phyloP scores from a whole-genome alignment of 2,329 filamentous ascomycete species.

The Colletotrichum tabaci region DNA sequence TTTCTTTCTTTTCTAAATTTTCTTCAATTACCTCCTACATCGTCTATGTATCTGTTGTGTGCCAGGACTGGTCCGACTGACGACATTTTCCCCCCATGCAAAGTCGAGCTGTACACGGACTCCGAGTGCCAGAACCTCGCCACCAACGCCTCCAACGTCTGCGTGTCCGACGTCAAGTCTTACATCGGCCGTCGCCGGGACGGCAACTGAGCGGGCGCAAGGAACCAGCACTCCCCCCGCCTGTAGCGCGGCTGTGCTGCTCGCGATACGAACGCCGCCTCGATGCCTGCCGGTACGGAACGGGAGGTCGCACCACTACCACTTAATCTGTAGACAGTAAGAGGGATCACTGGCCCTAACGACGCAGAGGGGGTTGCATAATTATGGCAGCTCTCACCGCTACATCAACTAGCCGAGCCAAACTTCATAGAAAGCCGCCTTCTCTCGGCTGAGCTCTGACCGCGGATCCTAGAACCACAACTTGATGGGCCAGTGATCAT shows the following conservation, averaged over 20 bases:
- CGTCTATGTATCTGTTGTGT: neutral
- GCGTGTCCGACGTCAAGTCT: constrained; percentile 26
- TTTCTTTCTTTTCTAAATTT: too few species aligned
- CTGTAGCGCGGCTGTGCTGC: neutral
- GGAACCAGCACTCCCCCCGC: neutral
- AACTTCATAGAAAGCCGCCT: too few species aligned
- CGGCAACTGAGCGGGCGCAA: neutral
- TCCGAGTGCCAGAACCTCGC: constrained; percentile 27
- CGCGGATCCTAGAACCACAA: too few species aligned
- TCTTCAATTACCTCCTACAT: too few species aligned
- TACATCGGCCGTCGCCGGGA: constrained; percentile 32
- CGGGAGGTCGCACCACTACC: too few species aligned
- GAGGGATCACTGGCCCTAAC: too few species aligned
- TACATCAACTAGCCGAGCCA: too few species aligned
- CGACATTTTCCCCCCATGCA: neutral
- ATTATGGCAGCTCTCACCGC: too few species aligned
- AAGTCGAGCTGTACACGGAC: constrained; percentile 34
- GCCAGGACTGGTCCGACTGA: neutral
- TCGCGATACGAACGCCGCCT: neutral
- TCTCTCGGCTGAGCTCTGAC: too few species aligned
- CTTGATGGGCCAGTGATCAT: too few species aligned
- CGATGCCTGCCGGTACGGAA: neutral
- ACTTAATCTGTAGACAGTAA: too few species aligned
- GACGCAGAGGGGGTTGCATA: too few species aligned
- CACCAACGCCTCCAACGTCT: constrained; percentile 27